Evolutionary conservation across 257 asterid genomes (phyloP), one percentile per base, ranked within the genome.

Genomic region (Salvia hispanica): DNA sequence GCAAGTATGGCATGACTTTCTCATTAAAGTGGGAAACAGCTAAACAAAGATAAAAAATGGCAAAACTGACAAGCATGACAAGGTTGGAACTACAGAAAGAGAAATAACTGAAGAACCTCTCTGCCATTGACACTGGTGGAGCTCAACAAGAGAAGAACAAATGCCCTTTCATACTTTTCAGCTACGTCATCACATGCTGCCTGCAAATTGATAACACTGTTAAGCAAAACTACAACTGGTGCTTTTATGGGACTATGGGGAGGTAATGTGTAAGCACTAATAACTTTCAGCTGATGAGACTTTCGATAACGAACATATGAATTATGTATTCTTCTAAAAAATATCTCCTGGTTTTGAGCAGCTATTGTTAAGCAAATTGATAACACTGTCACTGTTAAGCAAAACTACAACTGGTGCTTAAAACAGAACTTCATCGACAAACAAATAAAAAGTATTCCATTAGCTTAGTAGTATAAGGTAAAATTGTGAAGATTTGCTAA

Each of bases 171-270:
- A 78, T 53, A 78, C 55, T 75, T 87, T 77, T 88, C 95, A 69
- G 85, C 90, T 69, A 64, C 88, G 70, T 88, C 97, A 66, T 88
- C 85, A 52, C 85, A 85, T 61, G 98, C 98, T 39, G 80, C 95
- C 98, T 93, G 89, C 83, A 81, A 66, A 78, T 61, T 59, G 54
- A 36, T 39, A 69, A 66, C 62, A 62, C 70, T 61, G 56, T 70
- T 18, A 70, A 73, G 33, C 73, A 72, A 43, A 63, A 62, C 55
- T 69, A 58, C 58, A 14, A 60, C 37, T 46, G 71, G 39, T 56
- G 56, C 63, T 36, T 62, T n/a, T n/a, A n/a, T n/a, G n/a, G n/a
- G n/a, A n/a, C n/a, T n/a, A n/a, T n/a, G n/a, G n/a, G n/a, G n/a
- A n/a, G n/a, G n/a, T n/a, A n/a, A n/a, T n/a, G n/a, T n/a, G n/a